Evolutionary conservation across 192 early-diverging fungal genomes (phyloP).

Genomic region (Phlyctochytrium arcticum): DNA sequence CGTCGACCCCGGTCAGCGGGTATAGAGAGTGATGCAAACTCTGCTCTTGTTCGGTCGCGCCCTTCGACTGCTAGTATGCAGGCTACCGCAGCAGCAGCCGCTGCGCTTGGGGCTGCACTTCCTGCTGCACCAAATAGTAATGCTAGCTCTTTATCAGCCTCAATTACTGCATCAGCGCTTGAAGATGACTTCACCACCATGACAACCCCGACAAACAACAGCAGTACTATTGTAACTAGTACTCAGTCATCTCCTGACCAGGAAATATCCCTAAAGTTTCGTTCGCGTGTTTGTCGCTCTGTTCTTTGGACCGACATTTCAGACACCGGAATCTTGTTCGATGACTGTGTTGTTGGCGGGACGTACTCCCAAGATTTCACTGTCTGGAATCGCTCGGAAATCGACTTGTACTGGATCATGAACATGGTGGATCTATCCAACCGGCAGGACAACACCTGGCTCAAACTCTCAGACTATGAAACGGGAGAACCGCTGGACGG

Average conservation of each 20-base stretch:
- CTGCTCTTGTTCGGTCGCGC: too few relatives aligned
- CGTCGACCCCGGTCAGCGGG: too few relatives aligned
- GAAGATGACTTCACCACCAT: too few relatives aligned
- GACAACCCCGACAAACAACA: too few relatives aligned
- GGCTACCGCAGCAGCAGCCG: too few relatives aligned
- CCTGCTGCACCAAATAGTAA: too few relatives aligned
- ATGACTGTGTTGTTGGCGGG: conserved; percentile 87
- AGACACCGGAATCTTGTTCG: conserved; percentile 87
- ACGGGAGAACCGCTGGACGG: conserved; percentile 50
- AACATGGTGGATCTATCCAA: conserved; percentile 67
- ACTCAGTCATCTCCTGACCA: conserved; percentile 18
- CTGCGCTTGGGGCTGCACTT: too few relatives aligned
- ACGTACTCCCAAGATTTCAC: conserved; percentile 89
- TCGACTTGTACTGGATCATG: conserved; percentile 82
- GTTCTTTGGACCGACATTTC: conserved; percentile 89
- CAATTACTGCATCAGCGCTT: too few relatives aligned
- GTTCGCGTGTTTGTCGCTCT: conserved; percentile 82
- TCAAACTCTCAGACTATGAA: conserved; percentile 74
- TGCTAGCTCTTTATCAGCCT: too few relatives aligned
- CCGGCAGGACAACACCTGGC: conserved; percentile 52
- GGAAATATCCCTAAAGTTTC: conserved; percentile 67
- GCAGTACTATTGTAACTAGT: not conserved
- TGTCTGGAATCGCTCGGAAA: conserved; percentile 80
- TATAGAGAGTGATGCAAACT: too few relatives aligned
- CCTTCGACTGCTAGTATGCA: too few relatives aligned